These are phyloP conservation scores for Cyclotella kingstonii DNA, from an alignment of 108 stramenopile species.

Conservation along the genomic window DNA sequence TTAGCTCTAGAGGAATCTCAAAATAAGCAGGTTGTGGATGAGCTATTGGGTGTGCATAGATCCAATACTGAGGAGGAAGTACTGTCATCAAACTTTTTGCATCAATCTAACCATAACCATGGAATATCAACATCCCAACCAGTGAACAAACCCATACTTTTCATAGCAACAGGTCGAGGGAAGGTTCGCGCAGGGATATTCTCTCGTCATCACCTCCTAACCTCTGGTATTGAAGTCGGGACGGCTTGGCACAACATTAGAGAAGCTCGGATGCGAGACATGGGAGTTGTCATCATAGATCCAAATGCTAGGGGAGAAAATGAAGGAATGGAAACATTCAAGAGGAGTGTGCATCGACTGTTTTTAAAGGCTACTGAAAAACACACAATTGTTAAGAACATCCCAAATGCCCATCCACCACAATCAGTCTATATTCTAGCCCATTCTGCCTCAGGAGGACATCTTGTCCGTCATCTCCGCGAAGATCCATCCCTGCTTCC, in stretches of 20 bases:
- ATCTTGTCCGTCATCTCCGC: slow-evolving; percentile 35
- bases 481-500: slow-evolving; percentile 46
- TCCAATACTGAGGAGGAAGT: not conserved
- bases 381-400: not conserved
- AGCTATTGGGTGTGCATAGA: slow-evolving; percentile 5
- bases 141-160: slow-evolving; percentile 18
- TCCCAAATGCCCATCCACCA: not conserved
- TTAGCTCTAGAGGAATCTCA: slow-evolving; percentile 15
- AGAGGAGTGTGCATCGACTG: slow-evolving; percentile 23
- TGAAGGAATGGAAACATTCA: slow-evolving; percentile 30
- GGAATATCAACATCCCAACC: slow-evolving; percentile 5
- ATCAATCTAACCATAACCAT: not conserved
- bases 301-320: slow-evolving; percentile 34
- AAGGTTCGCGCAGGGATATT: slow-evolving; percentile 43
- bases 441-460: slow-evolving; percentile 37
- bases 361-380: slow-evolving; percentile 9
- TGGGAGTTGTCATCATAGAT: slow-evolving; percentile 34
- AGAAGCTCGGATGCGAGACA: slow-evolving; percentile 20
- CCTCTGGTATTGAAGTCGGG: slow-evolving; percentile 35
- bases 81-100: too few relatives aligned
- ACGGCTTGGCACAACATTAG: slow-evolving; percentile 39
- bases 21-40: slow-evolving; percentile 2
- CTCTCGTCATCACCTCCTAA: slow-evolving; percentile 31
- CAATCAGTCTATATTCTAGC: slow-evolving; percentile 34
- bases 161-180: slow-evolving; percentile 38